Conservation (phyloP, 768 basidiomycete genomes). For the Rhodotorula toruloides region DNA sequence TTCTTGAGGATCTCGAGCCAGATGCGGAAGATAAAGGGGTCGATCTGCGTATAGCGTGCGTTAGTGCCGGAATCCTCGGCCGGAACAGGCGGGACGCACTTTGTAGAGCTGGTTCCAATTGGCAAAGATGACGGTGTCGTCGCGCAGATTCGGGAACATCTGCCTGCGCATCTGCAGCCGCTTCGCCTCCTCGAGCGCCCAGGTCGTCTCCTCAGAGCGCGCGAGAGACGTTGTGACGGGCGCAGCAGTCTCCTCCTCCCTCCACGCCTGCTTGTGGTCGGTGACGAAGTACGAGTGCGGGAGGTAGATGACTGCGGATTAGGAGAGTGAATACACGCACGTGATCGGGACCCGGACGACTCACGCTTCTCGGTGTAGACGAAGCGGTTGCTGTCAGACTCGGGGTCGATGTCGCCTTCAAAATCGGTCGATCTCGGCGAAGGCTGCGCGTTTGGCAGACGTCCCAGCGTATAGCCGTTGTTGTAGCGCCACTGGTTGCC, state of each 20-base stretch:
- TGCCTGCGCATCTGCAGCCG: constrained; percentile 48
- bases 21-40: constrained; percentile 50
- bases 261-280: constrained; percentile 54
- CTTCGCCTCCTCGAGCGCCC: constrained; percentile 50
- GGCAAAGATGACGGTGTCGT: constrained; percentile 53
- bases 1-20: constrained; percentile 53
- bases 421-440: constrained; percentile 32
- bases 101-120: constrained; percentile 60
- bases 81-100: constrained; percentile 25
- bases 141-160: constrained; percentile 52
- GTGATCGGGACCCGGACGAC: not conserved
- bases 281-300: constrained; percentile 50
- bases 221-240: constrained; percentile 35
- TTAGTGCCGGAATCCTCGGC: not conserved
- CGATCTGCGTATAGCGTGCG: constrained; percentile 12
- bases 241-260: constrained; percentile 39
- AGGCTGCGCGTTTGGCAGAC: not conserved
- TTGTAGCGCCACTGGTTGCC: constrained; percentile 36
- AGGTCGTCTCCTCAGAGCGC: constrained; percentile 39
- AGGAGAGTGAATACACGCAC: not conserved
- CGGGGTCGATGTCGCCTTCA: constrained; percentile 51
- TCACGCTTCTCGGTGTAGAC: constrained; percentile 47
- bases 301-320: constrained; percentile 34
- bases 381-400: constrained; percentile 48
- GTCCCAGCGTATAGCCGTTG: not conserved